Conservation (phyloP, 1,284 basidiomycete genomes). For the Pseudozyma sp. region DNA sequence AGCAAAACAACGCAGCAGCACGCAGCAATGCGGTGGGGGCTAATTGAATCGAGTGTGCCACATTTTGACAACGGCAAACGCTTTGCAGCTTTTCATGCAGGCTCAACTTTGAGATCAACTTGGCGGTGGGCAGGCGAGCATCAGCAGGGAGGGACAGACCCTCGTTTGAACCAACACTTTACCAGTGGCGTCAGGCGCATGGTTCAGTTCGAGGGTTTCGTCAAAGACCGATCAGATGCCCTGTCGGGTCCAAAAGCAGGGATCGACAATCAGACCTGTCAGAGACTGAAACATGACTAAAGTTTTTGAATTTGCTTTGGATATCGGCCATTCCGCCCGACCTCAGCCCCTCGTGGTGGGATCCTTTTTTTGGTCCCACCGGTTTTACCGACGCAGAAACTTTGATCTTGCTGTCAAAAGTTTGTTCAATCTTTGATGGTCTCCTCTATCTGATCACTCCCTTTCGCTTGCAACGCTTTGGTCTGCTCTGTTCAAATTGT, state of each 20-base stretch:
- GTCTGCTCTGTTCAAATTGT: too few relatives aligned
- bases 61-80: too few relatives aligned
- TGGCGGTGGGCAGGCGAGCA: too few relatives aligned
- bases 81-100: too few relatives aligned
- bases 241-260: slow-evolving; percentile 6
- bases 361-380: not conserved
- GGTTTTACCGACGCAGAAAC: slow-evolving; percentile 19
- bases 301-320: not conserved
- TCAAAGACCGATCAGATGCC: slow-evolving; percentile 17
- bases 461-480: not conserved
- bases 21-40: not conserved
- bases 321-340: slow-evolving; percentile 3
- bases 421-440: not conserved
- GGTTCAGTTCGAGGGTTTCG: not conserved
- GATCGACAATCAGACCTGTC: slow-evolving; percentile 32
- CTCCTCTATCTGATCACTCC: not conserved
- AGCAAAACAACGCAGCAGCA: slow-evolving; percentile 10
- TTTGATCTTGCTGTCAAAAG: slow-evolving; percentile 4
- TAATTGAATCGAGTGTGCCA: too few relatives aligned
- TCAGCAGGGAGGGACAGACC: too few relatives aligned
- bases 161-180: too few relatives aligned
- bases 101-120: too few relatives aligned
- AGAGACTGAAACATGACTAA: slow-evolving; percentile 2
- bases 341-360: not conserved
- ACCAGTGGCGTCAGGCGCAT: not conserved